These are phyloP conservation scores for Neofusicoccum parvum DNA, from an alignment of 2,329 filamentous ascomycete genomes.

Conservation along the genomic window DNA sequence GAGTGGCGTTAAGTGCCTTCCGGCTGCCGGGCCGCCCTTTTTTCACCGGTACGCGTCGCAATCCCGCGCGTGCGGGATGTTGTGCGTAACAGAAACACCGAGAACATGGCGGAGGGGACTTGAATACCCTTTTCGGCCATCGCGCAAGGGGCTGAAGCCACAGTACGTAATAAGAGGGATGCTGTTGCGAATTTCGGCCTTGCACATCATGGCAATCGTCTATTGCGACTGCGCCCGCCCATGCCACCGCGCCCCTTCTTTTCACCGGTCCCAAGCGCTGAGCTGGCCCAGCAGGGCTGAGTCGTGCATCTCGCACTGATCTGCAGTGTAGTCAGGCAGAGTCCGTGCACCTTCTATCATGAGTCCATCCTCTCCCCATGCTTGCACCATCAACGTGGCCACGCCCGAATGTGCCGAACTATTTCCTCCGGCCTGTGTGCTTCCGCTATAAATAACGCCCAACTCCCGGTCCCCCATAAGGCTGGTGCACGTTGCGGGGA, in stretches of 20 bases:
- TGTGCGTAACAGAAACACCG: conserved; percentile 14
- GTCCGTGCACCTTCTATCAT: conserved; percentile 2
- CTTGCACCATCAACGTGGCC: not conserved
- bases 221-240: not conserved
- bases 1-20: not conserved
- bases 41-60: not conserved
- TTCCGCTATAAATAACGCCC: too few relatives aligned
- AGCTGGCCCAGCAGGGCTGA: not conserved
- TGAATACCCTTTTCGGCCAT: not conserved
- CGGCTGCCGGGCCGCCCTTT: not conserved
- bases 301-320: not conserved
- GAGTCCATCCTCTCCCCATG: conserved; percentile 14
- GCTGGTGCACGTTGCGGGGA: too few relatives aligned
- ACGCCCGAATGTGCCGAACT: not conserved
- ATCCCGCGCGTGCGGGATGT: conserved; percentile 16
- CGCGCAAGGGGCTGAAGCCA: conserved; percentile 8
- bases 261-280: not conserved
- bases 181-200: not conserved
- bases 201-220: not conserved
- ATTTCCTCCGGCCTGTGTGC: too few relatives aligned
- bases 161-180: conserved; percentile 6
- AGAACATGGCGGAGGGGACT: not conserved
- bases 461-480: too few relatives aligned
- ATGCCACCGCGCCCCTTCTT: not conserved
- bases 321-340: conserved; percentile 2